A percentile compares a stretch with the other conserved stretches of the same genome.
Conservation (phyloP, 2,329 filamentous ascomycete species). For the Nemania sp. region DNA sequence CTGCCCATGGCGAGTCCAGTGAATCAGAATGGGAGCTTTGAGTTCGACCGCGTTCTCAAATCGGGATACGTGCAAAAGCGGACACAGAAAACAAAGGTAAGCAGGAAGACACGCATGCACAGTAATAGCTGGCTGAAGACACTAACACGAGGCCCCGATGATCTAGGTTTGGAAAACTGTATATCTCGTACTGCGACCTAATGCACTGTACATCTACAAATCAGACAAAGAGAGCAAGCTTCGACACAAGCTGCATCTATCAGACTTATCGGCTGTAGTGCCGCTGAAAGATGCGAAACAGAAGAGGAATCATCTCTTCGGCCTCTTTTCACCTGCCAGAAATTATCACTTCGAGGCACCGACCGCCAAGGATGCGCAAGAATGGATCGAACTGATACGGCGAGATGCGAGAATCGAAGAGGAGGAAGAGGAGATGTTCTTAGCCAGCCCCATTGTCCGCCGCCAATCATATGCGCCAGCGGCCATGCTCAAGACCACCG, state of each 20-base stretch:
- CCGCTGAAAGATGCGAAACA: conserved; percentile 87
- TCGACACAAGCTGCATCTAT: conserved; percentile 82
- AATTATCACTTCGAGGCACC: conserved; percentile 89
- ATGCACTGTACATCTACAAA: conserved; percentile 90
- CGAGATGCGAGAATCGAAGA: conserved; percentile 81
- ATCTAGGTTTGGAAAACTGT: conserved; percentile 85
- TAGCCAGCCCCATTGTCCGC: conserved; percentile 65
- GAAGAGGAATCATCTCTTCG: conserved; percentile 85
- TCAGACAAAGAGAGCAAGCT: conserved; percentile 87
- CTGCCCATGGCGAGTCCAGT: conserved; percentile 78
- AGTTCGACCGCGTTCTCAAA: conserved; percentile 92
- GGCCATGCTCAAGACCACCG: conserved; percentile 32
- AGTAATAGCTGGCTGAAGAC: not conserved
- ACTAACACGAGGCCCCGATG: conserved; percentile 27
- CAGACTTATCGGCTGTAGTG: conserved; percentile 88
- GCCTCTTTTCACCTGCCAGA: conserved; percentile 84
- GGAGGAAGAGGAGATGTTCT: conserved; percentile 81
- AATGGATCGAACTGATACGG: conserved; percentile 85
- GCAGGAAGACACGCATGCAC: conserved; percentile 16
- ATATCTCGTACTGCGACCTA: conserved; percentile 87
- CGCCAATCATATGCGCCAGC: conserved; percentile 49
- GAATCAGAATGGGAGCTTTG: conserved; percentile 93
- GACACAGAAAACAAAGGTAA: conserved; percentile 90
- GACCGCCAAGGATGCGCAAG: conserved; percentile 72
- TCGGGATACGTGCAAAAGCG: conserved; percentile 84